Base-by-base conservation (phyloP, 1,139 yeast species). In the Waltiozyma sp. region DNA sequence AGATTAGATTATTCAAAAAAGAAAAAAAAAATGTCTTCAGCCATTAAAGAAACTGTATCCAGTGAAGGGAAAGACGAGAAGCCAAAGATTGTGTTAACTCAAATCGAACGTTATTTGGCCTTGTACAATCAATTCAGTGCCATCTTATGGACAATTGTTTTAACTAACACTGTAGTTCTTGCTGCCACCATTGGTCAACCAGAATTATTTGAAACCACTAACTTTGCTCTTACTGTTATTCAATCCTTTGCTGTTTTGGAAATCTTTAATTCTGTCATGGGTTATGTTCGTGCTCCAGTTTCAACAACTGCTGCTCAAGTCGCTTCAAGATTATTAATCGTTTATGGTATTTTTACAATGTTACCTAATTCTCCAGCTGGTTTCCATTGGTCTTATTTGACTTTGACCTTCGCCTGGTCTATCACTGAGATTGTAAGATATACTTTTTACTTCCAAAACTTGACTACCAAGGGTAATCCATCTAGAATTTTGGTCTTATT, bases 241-340 rank as follows among this genome's bases (percentile, higher is more conserved):
- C 99, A 91, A 65, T 72, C 87, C n/a, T 67, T 80, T 47, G 97
- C 98, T 0, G 52, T 87, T 2, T 70, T 85, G 40, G 99, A 91
- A 60, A 75, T 91, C 33, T 69, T 77, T 55, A 93, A 91, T 62
- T 75, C 96, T 2, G 69, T 77, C 3, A 61, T 76, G 2, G 97
- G 91, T 0, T 68, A 81, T 43, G 98, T 91, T 28, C 77, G 81
- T 50, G 81, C 97, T 4, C 96, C 97, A 1, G 53, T 89, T 10
- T 57, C 81, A 47, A 91, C 96, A 33, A 87, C 96, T 1, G 70
- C 69, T 16, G 80, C 87, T 58, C 99, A 91, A 63, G 95, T 91
- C 1, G 72, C 81, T 14, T 88, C 96, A 13, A 73, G 99, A 48
- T 65, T 89, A 45, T 65, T 89, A 50, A 73, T 91, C 40, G 95